Percentiles rank a stretch among this genome's conserved stretches.
phyloP scores from a whole-genome alignment of 192 early-diverging fungal genomes.

The Gamsiella multidivaricata region DNA sequence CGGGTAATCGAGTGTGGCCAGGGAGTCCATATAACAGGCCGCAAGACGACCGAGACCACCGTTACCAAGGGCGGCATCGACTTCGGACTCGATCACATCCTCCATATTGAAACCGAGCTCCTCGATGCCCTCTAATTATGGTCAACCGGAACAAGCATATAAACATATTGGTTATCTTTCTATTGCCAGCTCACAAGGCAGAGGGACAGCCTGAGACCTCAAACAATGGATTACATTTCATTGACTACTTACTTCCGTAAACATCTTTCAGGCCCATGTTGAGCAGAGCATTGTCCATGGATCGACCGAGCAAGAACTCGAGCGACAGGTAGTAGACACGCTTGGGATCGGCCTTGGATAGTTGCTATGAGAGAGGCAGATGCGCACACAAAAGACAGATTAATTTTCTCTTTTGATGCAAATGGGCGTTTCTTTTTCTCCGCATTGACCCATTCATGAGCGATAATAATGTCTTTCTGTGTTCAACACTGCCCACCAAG shows the following conservation, averaged over 20 bases:
- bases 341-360: slow-evolving; percentile 86
- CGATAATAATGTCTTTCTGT: background rate
- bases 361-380: slow-evolving; percentile 47
- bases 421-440: too few relatives aligned
- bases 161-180: background rate
- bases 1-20: slow-evolving; percentile 93
- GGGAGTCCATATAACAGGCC: slow-evolving; percentile 97
- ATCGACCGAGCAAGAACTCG: slow-evolving; percentile 96
- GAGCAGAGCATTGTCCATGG: slow-evolving; percentile 97
- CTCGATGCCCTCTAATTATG: slow-evolving; percentile 61
- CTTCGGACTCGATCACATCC: slow-evolving; percentile 92
- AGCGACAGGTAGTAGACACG: slow-evolving; percentile 98
- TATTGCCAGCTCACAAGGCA: background rate
- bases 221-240: too few relatives aligned
- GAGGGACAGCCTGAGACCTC: background rate
- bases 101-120: slow-evolving; percentile 93
- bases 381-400: background rate
- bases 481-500: too few relatives aligned
- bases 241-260: slow-evolving; percentile 74
- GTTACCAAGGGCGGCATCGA: slow-evolving; percentile 96
- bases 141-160: background rate
- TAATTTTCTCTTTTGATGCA: too few relatives aligned
- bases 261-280: slow-evolving; percentile 85
- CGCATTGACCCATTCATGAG: background rate
- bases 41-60: slow-evolving; percentile 97